These are phyloP conservation scores for Monilinia fructigena DNA, from an alignment of 2,329 filamentous ascomycete species.

Conservation along the genomic window DNA sequence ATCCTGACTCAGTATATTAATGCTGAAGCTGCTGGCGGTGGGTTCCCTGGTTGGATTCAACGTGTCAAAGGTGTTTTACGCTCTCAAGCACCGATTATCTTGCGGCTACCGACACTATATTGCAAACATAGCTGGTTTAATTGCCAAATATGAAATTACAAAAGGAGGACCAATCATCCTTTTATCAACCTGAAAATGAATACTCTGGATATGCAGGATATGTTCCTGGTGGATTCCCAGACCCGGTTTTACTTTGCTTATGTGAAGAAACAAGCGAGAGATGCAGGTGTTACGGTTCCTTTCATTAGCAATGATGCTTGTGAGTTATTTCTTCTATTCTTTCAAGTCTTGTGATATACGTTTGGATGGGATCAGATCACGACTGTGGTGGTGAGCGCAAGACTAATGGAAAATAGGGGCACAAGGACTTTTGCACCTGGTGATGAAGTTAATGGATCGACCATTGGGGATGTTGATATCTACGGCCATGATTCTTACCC, in stretches of 20 bases:
- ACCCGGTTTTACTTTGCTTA: constrained; percentile 68
- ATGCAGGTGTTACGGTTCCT: constrained; percentile 70
- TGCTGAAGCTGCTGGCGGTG: constrained; percentile 72
- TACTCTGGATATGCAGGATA: constrained; percentile 56
- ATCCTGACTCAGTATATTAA: constrained; percentile 63
- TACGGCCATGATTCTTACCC: constrained; percentile 47
- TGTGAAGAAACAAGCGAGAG: constrained; percentile 64
- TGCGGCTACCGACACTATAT: constrained; percentile 62
- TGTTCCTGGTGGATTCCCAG: constrained; percentile 56
- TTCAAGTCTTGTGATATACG: not conserved
- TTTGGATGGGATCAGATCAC: not conserved
- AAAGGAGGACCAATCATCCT: constrained; percentile 79
- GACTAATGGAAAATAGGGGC: constrained; percentile 27
- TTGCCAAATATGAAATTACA: constrained; percentile 76
- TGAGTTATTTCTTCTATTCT: constrained; percentile 26
- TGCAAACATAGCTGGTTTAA: constrained; percentile 57
- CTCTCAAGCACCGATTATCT: constrained; percentile 61
- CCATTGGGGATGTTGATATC: constrained; percentile 38
- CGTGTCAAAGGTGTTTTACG: constrained; percentile 63
- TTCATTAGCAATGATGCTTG: constrained; percentile 72
- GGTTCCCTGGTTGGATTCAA: constrained; percentile 78
- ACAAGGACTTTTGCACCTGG: constrained; percentile 36
- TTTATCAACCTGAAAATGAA: constrained; percentile 81
- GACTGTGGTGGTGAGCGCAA: not conserved
- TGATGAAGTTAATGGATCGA: constrained; percentile 34